These are phyloP conservation scores for Ilyonectria sp. DNA, from an alignment of 2,329 filamentous ascomycete species.

Conservation along the genomic window DNA sequence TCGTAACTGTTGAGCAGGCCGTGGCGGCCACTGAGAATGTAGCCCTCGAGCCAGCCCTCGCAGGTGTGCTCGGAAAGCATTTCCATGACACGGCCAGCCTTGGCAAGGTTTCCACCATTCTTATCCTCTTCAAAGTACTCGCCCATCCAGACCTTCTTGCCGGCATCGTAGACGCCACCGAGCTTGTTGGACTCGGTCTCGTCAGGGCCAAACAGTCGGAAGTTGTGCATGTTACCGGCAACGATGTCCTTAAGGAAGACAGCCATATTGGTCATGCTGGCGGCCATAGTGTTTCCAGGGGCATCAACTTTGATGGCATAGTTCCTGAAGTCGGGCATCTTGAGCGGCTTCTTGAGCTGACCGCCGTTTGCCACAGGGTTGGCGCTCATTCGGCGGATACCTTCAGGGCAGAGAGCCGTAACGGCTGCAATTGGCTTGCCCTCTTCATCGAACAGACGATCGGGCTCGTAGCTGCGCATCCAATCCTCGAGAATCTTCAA, in stretches of 20 bases:
- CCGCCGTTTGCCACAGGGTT: constrained; percentile 85
- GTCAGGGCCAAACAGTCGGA: constrained; percentile 84
- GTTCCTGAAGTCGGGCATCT: constrained; percentile 78
- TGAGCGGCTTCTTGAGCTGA: constrained; percentile 75
- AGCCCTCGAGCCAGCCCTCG: constrained; percentile 87
- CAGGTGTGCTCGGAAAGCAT: constrained; percentile 87
- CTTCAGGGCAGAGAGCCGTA: constrained; percentile 74
- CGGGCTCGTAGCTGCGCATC: constrained; percentile 84
- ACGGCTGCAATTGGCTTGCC: constrained; percentile 76
- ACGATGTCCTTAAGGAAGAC: constrained; percentile 78
- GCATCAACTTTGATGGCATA: constrained; percentile 76
- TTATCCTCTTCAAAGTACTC: constrained; percentile 84
- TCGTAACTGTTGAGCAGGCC: constrained; percentile 87
- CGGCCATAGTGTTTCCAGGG: constrained; percentile 68
- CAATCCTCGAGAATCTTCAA: constrained; percentile 80
- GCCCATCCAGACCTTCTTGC: constrained; percentile 86
- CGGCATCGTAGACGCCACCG: constrained; percentile 77
- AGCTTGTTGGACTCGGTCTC: constrained; percentile 89
- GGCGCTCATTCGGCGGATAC: constrained; percentile 80
- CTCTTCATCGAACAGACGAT: constrained; percentile 76
- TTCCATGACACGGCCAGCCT: constrained; percentile 82
- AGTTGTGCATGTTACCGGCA: constrained; percentile 74
- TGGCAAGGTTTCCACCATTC: constrained; percentile 81
- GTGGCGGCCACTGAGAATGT: constrained; percentile 81
- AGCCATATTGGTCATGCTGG: constrained; percentile 80